Evolutionary conservation across 2,329 filamentous ascomycete species (phyloP), one percentile per base, ranked within the genome.

Genomic region (Talaromyces piceae): DNA sequence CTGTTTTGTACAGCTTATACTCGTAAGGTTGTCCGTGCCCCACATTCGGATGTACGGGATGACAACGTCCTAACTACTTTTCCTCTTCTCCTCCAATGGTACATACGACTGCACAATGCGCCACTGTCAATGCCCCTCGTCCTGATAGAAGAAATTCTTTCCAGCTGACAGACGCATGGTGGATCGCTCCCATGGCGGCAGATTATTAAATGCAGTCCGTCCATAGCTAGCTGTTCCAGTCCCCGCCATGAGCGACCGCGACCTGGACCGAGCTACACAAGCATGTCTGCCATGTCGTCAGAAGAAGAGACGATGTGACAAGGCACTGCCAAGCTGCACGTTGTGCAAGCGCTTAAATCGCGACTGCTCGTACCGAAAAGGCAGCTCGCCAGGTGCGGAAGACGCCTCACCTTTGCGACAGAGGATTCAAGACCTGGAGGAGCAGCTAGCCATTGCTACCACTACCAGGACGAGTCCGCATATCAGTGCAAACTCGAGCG

Each of bases 261-360:
- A 13, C 22, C 11, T 43, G 6, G 50, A 39, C 12, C 23, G 16
- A 18, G 70, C 73, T 16, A 55, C 61, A 13, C 70, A 73, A 61
- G 73, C 73, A 51, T 76, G 73, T 57, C 55, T 66, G 41, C 64
- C 70, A 26, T 77, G 73, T 58, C 63, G 69, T 30, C 72, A 69
- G 54, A 72, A 78, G 60, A 80, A 79, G 63, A 67, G 77, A 41
- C 75, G 71, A 66, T 79, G 77, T 59, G 72, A 76, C 67, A 79
- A 79, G 62, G 58, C 56, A 4, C 56, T 79, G 1, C 77, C 77
- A 12, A 59, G 63, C 13, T 80, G 77, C 59, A 63, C 67, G 2
- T 66, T 78, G 3, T 80, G 77, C 60, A 57, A 58, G 18, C 66
- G 73, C 20, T 56, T 61, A 55, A 49, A 47, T 20, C 53, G 59